Percentiles rank a stretch among this genome's conserved stretches.
These are phyloP conservation scores for Nemania sp. DNA, from an alignment of 2,329 filamentous ascomycete species.

Conservation along the genomic window DNA sequence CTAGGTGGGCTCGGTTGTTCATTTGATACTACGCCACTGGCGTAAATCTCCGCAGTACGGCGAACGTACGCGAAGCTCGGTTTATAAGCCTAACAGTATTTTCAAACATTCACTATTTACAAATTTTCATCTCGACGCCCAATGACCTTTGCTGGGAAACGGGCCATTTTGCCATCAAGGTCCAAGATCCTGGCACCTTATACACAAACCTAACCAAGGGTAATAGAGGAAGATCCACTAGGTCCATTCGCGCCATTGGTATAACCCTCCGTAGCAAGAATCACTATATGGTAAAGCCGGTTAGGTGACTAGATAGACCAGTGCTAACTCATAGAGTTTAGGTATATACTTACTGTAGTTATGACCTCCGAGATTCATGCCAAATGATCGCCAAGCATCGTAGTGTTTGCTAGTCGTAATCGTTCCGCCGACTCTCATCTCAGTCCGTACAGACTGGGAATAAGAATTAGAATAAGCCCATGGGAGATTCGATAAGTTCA, in stretches of 20 bases:
- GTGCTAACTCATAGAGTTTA: background rate
- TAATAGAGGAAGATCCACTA: slow-evolving; percentile 44
- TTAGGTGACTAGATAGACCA: background rate
- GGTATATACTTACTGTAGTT: slow-evolving; percentile 59
- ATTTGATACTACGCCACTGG: no score
- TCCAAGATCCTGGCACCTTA: background rate
- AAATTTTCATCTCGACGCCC: background rate
- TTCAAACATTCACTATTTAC: background rate
- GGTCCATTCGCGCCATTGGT: slow-evolving; percentile 44
- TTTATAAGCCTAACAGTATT: no score
- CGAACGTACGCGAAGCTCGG: no score
- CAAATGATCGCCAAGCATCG: slow-evolving; percentile 63
- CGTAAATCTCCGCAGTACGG: no score
- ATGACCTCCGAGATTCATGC: slow-evolving; percentile 62
- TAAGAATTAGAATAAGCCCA: background rate
- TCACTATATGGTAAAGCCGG: slow-evolving; percentile 39
- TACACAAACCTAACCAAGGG: slow-evolving; percentile 31
- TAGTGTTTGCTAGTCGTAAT: slow-evolving; percentile 66
- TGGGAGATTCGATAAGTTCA: background rate
- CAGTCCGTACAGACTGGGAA: slow-evolving; percentile 55
- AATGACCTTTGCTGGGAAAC: background rate
- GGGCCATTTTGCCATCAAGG: background rate
- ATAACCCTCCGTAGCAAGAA: slow-evolving; percentile 46
- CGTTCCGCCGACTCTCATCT: slow-evolving; percentile 64
- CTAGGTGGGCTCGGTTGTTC: no score